These are phyloP conservation scores for Globisporangium polare DNA, from an alignment of 352 stramenopile genomes.

Conservation along the genomic window DNA sequence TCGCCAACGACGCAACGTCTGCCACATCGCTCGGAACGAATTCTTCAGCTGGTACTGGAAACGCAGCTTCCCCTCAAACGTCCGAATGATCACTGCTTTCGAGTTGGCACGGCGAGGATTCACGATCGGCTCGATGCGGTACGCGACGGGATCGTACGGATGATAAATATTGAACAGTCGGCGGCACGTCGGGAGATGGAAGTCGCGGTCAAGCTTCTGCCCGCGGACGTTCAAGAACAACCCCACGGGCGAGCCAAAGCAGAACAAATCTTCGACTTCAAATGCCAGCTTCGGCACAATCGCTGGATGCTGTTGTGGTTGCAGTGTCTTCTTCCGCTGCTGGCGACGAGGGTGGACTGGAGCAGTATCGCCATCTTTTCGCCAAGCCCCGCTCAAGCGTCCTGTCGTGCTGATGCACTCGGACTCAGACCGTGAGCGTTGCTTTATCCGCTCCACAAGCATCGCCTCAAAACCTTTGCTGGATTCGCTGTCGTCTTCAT, in stretches of 20 bases:
- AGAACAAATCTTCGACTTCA: constrained; percentile 84
- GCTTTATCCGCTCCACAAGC: constrained; percentile 23
- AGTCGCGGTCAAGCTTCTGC: constrained; percentile 63
- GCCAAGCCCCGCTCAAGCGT: constrained; percentile 9
- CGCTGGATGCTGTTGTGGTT: constrained; percentile 10
- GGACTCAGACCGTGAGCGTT: constrained; percentile 42
- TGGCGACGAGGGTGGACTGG: constrained; percentile 6
- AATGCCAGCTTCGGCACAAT: constrained; percentile 68
- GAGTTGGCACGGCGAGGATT: constrained; percentile 67
- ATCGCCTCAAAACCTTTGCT: constrained; percentile 29
- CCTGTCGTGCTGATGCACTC: constrained; percentile 15
- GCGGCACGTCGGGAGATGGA: constrained; percentile 73
- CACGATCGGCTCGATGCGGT: constrained; percentile 94
- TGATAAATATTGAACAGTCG: constrained; percentile 95
- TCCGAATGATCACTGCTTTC: constrained; percentile 83
- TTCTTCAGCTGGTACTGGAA: constrained; percentile 87
- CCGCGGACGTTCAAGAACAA: constrained; percentile 92
- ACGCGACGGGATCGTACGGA: constrained; percentile 93
- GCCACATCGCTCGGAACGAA: constrained; percentile 76
- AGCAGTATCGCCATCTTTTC: constrained; percentile 10
- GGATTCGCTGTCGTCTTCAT: constrained; percentile 35
- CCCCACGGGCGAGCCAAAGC: constrained; percentile 88
- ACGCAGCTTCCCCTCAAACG: constrained; percentile 77
- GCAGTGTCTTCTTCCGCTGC: constrained; percentile 1
- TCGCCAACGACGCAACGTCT: constrained; percentile 68